Evolutionary conservation across 768 basidiomycete genomes (phyloP).

Genomic region (Suillus clintonianus): DNA sequence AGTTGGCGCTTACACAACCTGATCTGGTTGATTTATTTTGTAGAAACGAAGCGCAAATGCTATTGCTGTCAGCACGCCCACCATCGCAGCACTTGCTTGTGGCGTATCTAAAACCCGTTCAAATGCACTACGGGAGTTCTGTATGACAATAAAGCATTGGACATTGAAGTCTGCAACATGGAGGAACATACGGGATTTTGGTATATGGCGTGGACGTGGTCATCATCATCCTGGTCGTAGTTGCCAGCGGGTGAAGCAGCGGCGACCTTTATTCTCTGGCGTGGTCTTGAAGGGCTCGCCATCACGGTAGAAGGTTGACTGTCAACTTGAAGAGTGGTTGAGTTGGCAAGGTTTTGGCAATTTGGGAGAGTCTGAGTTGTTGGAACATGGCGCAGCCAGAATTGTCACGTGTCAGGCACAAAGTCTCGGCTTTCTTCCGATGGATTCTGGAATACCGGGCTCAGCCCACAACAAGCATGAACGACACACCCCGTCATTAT

Average conservation of each 20-base stretch:
- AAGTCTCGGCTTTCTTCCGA: background rate
- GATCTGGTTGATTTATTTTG: conserved; percentile 92
- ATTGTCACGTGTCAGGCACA: background rate
- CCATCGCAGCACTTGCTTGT: conserved; percentile 62
- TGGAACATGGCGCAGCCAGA: background rate
- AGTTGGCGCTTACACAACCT: conserved; percentile 75
- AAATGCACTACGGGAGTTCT: conserved; percentile 59
- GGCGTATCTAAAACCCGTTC: conserved; percentile 66
- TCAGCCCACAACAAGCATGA: no score
- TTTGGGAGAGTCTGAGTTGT: no score
- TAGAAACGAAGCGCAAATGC: conserved; percentile 89
- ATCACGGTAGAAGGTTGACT: conserved; percentile 16
- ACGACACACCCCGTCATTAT: no score
- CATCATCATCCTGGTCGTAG: conserved; percentile 48
- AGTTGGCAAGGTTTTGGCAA: no score
- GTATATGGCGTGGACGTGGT: conserved; percentile 50
- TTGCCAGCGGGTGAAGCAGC: conserved; percentile 20
- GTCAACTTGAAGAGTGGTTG: background rate
- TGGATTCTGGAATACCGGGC: background rate
- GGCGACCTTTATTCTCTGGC: conserved; percentile 26
- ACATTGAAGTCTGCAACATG: conserved; percentile 14
- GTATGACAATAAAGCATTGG: conserved; percentile 19
- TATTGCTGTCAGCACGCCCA: conserved; percentile 64
- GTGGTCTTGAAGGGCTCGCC: conserved; percentile 34
- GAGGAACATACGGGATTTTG: conserved; percentile 46